A percentile compares a stretch with the other conserved stretches of the same genome.
Conservation (phyloP, 306 rosid genomes). For the apple (Malus domestica) region DNA sequence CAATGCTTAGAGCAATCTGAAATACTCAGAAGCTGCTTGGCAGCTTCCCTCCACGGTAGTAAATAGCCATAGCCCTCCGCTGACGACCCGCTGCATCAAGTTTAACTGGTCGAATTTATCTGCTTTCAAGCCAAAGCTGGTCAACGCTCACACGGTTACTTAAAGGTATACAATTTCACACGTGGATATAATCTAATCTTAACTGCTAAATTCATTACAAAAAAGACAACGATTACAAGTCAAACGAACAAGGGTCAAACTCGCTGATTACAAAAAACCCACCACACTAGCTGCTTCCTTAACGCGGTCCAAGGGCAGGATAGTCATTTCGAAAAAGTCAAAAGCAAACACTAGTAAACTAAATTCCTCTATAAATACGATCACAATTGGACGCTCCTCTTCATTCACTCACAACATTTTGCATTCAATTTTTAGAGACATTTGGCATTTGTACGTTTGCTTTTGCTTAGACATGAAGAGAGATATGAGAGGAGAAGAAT, state of each 20-base stretch:
- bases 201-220: background rate
- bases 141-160: background rate
- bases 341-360: background rate
- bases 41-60: background rate
- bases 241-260: background rate
- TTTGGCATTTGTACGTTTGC: background rate
- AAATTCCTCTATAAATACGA: background rate
- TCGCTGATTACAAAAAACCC: background rate
- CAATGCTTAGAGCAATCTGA: background rate
- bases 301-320: background rate
- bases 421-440: background rate
- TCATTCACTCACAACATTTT: background rate
- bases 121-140: background rate
- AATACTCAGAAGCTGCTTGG: background rate
- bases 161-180: too few species aligned
- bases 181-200: too few species aligned
- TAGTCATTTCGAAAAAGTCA: background rate
- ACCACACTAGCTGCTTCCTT: background rate
- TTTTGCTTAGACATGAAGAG: slow-evolving; percentile 36
- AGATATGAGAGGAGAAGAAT: slow-evolving; percentile 20
- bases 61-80: background rate
- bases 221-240: background rate
- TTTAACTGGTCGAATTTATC: background rate
- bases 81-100: background rate
- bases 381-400: background rate